A percentile compares a stretch with the other conserved stretches of the same genome.
Conservation (phyloP, 2,329 filamentous ascomycete genomes). For the Penicillium hesseltinei region DNA sequence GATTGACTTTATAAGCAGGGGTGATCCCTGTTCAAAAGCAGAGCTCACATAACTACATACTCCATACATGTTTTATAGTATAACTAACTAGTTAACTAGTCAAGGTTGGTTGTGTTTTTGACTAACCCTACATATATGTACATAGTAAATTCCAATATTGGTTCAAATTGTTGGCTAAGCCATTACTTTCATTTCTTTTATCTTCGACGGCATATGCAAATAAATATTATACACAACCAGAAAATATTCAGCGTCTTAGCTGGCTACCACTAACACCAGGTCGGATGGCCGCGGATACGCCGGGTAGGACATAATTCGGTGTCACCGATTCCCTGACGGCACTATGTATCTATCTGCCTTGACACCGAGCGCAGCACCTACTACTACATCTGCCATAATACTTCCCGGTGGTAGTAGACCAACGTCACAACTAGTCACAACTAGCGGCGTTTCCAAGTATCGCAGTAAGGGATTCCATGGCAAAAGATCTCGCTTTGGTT, state of each 20-base stretch:
- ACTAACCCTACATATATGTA: not conserved
- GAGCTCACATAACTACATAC: too few relatives aligned
- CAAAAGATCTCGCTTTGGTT: not conserved
- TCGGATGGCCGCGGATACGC: conserved; percentile 38
- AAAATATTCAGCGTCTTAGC: conserved; percentile 29
- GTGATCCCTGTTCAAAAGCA: not conserved
- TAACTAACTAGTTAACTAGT: too few relatives aligned
- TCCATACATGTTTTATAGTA: too few relatives aligned
- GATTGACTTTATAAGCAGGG: not conserved
- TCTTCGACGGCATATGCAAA: conserved; percentile 42
- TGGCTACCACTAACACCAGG: conserved; percentile 45
- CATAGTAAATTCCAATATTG: not conserved
- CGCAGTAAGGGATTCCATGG: not conserved
- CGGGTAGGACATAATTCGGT: conserved; percentile 47
- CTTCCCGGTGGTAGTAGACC: not conserved
- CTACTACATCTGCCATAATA: not conserved
- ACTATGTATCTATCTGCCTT: too few relatives aligned
- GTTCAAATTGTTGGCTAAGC: not conserved
- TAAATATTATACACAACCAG: conserved; percentile 32
- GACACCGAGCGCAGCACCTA: not conserved
- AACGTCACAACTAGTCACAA: too few relatives aligned
- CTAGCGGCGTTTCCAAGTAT: not conserved
- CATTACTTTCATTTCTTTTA: conserved; percentile 52
- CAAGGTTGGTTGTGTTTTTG: not conserved
- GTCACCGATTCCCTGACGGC: conserved; percentile 19